These are phyloP conservation scores for Pseudogymnoascus sp. DNA, from an alignment of 2,329 filamentous ascomycete genomes.

Conservation along the genomic window DNA sequence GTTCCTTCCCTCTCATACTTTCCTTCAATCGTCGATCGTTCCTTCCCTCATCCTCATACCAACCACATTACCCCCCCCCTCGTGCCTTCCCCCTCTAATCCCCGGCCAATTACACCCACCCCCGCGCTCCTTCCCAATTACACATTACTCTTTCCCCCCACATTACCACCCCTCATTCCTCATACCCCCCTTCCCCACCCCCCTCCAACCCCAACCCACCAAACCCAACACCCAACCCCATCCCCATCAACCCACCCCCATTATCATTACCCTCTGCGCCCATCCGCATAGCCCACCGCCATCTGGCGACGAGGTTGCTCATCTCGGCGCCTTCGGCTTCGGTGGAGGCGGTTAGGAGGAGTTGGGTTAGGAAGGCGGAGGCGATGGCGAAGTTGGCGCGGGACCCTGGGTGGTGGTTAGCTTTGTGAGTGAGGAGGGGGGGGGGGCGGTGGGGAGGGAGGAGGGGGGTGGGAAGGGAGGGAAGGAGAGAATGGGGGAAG, in stretches of 20 bases:
- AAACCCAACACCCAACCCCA: conserved; percentile 17
- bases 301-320: conserved; percentile 22
- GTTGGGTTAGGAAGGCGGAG: conserved; percentile 27
- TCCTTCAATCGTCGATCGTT: background rate
- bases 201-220: background rate
- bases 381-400: conserved; percentile 28
- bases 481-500: too few relatives aligned
- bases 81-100: background rate
- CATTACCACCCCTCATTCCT: background rate
- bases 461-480: background rate
- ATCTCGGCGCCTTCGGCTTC: conserved; percentile 24
- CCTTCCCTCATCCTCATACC: background rate
- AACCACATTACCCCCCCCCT: background rate
- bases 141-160: background rate
- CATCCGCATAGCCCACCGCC: conserved; percentile 26
- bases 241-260: conserved; percentile 24
- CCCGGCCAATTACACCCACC: background rate
- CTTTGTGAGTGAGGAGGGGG: background rate
- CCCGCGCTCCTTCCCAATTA: background rate
- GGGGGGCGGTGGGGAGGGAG: background rate
- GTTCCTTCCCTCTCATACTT: background rate
- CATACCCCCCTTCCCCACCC: background rate
- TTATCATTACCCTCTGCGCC: conserved; percentile 18
- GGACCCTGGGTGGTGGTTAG: conserved; percentile 19
- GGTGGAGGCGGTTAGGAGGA: conserved; percentile 22